Conservation (phyloP, 2,329 filamentous ascomycete species). For the Metarhizium sp. region DNA sequence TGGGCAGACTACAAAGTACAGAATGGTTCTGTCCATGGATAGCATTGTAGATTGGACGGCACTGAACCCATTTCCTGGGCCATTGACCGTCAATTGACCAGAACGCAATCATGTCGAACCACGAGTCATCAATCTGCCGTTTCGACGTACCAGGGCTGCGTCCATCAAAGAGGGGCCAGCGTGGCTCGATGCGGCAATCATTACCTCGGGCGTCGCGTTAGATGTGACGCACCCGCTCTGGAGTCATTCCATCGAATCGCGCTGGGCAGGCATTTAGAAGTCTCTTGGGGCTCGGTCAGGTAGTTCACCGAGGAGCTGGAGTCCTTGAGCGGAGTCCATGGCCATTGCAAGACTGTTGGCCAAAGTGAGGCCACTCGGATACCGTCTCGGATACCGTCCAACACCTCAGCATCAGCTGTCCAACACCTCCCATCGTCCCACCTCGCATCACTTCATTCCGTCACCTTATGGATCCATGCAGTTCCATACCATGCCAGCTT, state of each 20-base stretch:
- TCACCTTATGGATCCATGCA: background rate
- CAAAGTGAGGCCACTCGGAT: constrained; percentile 2
- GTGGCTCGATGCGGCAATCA: constrained; percentile 1
- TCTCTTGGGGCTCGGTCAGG: too few species aligned
- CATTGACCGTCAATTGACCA: too few species aligned
- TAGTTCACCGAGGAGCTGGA: too few species aligned
- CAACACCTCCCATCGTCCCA: background rate
- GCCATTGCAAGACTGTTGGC: background rate
- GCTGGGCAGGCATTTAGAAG: background rate
- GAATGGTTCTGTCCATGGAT: too few species aligned
- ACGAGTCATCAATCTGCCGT: too few species aligned
- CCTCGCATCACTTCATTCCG: background rate
- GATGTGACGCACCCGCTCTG: background rate
- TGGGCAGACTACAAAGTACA: too few species aligned
- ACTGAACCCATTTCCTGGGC: too few species aligned
- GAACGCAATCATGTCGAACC: too few species aligned
- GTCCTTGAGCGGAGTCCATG: too few species aligned
- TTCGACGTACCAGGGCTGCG: too few species aligned
- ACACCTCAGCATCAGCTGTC: background rate
- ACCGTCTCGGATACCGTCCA: background rate
- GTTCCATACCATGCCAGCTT: too few species aligned
- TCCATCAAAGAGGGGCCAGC: background rate
- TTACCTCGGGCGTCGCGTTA: background rate
- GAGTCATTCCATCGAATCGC: background rate
- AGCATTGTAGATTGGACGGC: too few species aligned